Percentiles rank a stretch among this genome's conserved stretches.
These are phyloP conservation scores for Scalesia atractyloides DNA, from an alignment of 129 eudicot genomes.

Conservation along the genomic window DNA sequence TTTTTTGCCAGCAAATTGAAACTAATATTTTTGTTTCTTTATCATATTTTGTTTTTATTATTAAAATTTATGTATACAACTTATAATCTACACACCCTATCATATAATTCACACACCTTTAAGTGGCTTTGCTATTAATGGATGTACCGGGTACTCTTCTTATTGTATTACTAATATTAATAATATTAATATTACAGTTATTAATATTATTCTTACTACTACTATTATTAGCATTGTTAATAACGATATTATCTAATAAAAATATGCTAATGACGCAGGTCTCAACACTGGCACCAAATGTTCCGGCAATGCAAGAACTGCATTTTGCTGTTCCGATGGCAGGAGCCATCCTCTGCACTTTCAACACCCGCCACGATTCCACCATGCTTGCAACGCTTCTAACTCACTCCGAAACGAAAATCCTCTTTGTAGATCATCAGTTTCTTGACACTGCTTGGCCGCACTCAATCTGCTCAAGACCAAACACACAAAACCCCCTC, in stretches of 20 bases:
- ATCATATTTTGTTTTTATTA: too few species aligned
- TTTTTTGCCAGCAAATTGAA: too few species aligned
- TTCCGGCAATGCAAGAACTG: constrained; percentile 91
- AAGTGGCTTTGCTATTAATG: too few species aligned
- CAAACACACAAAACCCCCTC: constrained; percentile 33
- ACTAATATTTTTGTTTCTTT: too few species aligned
- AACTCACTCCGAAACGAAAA: constrained; percentile 73
- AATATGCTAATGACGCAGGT: constrained; percentile 42
- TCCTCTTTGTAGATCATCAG: constrained; percentile 67
- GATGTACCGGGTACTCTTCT: too few species aligned
- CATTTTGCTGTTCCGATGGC: constrained; percentile 98
- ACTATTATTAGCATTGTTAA: too few species aligned
- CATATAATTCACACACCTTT: too few species aligned
- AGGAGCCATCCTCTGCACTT: constrained; percentile 80
- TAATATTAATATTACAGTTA: too few species aligned
- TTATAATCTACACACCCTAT: too few species aligned
- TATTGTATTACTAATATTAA: too few species aligned
- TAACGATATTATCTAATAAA: not conserved
- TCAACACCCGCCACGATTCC: constrained; percentile 77
- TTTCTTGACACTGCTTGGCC: constrained; percentile 47
- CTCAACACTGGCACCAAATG: constrained; percentile 78
- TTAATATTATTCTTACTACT: too few species aligned
- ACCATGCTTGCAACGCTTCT: constrained; percentile 59
- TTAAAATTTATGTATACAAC: too few species aligned
- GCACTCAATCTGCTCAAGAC: constrained; percentile 50